Conservation (phyloP, 371 early-diverging fungal genomes). For the Homolaphlyctis polyrhiza region DNA sequence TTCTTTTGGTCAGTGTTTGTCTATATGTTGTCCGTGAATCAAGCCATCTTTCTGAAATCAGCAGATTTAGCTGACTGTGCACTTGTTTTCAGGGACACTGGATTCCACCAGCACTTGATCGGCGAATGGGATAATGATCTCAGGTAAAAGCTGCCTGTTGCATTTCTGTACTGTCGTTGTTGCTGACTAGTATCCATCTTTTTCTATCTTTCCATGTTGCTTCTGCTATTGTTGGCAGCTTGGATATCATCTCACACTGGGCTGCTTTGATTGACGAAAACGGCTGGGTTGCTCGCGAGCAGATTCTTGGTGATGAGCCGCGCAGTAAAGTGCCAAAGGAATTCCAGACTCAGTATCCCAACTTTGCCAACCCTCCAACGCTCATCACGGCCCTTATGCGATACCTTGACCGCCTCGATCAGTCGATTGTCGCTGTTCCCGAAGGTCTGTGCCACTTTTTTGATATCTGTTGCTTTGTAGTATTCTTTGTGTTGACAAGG, state of each 20-base stretch:
- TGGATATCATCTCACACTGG: conserved; percentile 83
- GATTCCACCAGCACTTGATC: conserved; percentile 85
- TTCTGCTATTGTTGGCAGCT: conserved; percentile 29
- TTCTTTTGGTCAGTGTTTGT: conserved; percentile 88
- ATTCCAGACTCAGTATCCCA: conserved; percentile 89
- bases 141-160: too few relatives aligned
- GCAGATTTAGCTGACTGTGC: too few relatives aligned
- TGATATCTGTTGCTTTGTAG: too few relatives aligned
- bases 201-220: not conserved
- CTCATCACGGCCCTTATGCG: conserved; percentile 65
- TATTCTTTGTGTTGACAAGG: too few relatives aligned
- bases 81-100: conserved; percentile 71
- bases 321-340: conserved; percentile 82
- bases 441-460: not conserved
- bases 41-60: too few relatives aligned
- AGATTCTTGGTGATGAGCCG: conserved; percentile 91
- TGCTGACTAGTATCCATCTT: not conserved
- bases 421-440: not conserved
- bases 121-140: conserved; percentile 87
- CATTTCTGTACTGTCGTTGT: too few relatives aligned
- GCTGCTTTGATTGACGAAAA: conserved; percentile 68
- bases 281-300: conserved; percentile 94
- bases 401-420: conserved; percentile 43
- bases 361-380: conserved; percentile 93
- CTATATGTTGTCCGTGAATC: too few relatives aligned